These are phyloP conservation scores for Hyaloraphidium curvatum DNA, from an alignment of 192 early-diverging fungal genomes.

Conservation along the genomic window DNA sequence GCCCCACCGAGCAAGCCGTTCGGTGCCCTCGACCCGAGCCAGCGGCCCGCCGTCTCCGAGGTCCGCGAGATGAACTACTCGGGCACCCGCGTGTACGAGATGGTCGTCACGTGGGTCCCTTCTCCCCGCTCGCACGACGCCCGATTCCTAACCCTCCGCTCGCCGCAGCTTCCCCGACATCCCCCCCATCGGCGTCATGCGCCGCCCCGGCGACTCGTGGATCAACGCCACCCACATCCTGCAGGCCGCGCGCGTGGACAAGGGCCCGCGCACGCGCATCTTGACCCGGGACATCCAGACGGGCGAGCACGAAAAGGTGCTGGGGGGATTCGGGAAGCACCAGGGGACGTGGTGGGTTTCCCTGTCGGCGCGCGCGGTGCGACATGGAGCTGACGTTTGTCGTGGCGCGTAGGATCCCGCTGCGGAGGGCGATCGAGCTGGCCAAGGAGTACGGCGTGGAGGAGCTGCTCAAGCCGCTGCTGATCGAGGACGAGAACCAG, in stretches of 20 bases:
- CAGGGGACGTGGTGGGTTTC: conserved; percentile 30
- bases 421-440: conserved; percentile 16
- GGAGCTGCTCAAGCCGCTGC: too few relatives aligned
- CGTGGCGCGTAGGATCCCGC: conserved; percentile 27
- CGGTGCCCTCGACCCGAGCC: too few relatives aligned
- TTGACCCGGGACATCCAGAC: conserved; percentile 21
- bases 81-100: conserved; percentile 24
- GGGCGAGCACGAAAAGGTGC: conserved; percentile 25
- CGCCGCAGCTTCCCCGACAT: too few relatives aligned
- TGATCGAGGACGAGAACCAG: too few relatives aligned
- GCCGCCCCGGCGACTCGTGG: conserved; percentile 21
- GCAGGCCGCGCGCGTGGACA: conserved; percentile 21
- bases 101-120: conserved; percentile 7
- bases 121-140: too few relatives aligned
- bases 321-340: conserved; percentile 33
- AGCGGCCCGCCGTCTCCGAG: too few relatives aligned
- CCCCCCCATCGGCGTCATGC: too few relatives aligned
- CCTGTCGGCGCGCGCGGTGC: neutral
- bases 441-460: conserved; percentile 18
- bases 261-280: conserved; percentile 27
- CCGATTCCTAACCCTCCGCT: too few relatives aligned
- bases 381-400: neutral
- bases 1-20: too few relatives aligned
- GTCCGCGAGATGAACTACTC: too few relatives aligned
- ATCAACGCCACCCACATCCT: conserved; percentile 35